Base-by-base conservation (phyloP, 768 basidiomycete species). In the Epithele typhae region DNA sequence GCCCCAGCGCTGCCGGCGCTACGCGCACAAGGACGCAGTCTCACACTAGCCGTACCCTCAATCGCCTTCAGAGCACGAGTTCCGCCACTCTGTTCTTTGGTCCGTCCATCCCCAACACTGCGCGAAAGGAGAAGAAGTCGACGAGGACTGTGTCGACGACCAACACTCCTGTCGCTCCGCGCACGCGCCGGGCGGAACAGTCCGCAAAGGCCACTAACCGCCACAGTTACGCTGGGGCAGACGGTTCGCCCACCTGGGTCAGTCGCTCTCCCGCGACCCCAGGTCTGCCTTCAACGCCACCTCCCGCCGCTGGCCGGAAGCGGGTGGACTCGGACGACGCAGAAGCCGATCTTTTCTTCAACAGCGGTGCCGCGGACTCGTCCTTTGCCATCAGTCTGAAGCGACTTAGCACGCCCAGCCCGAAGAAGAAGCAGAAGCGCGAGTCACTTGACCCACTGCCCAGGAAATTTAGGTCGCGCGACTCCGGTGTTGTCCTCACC, bases 51-150 rank as follows among this genome's bases (percentile, higher is more conserved):
- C 52, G 49, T 12, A 42, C 72, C 73, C 59, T 80, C 34, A 72
- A 61, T 37, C 77, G 84, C 27, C 70, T 78, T 17, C 70, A 81
- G 18, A 82, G 69, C 43, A 58, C 54, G 8, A 67, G 77, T 55
- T 75, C 78, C 2, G 82, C 81, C 15, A 79, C 83, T 0, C 64
- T 84, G 10, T 86, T 87, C 62, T 87, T 87, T 57, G 84, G 83
- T 4, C 80, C 81, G 34, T 48, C 73, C 33, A 80, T 82, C 18
- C 53, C 53, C 17, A 23, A 40, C 49, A 38, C 12, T 37, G 14
- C 45, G 2, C 36, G 38, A 43, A 43, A 43, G 19, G 39, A n/a
- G 6, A 37, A 25, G 3, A 22, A 34, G 42, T 34, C 42, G 17
- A 25, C 32, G 18, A 40, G 43, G 42, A 41, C 43, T 9, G 30